Percentiles rank a stretch among this genome's conserved stretches.
Evolutionary conservation across 2,329 filamentous ascomycete species (phyloP).

Genomic region (Epichloe scottii): DNA sequence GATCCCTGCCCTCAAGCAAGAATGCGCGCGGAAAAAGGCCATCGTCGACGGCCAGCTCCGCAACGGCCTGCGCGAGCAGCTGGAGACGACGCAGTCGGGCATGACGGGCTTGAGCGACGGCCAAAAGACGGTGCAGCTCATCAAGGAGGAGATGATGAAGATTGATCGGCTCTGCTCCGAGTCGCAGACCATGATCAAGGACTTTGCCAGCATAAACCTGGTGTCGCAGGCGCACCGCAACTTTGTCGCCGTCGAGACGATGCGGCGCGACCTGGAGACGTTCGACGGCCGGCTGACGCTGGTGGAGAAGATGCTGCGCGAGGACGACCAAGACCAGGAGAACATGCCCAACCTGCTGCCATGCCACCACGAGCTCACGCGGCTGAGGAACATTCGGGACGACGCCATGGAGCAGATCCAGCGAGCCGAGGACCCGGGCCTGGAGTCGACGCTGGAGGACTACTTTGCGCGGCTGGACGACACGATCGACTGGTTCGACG

Average conservation of each 20-base stretch:
- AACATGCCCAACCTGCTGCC: slow-evolving; percentile 85
- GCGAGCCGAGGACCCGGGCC: slow-evolving; percentile 56
- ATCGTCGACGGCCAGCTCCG: slow-evolving; percentile 85
- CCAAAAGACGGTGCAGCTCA: slow-evolving; percentile 80
- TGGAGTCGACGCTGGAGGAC: slow-evolving; percentile 75
- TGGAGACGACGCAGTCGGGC: slow-evolving; percentile 86
- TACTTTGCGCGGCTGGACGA: slow-evolving; percentile 81
- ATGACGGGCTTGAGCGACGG: slow-evolving; percentile 83
- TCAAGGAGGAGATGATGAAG: slow-evolving; percentile 97
- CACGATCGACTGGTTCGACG: slow-evolving; percentile 88
- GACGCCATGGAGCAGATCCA: slow-evolving; percentile 95
- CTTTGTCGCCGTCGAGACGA: slow-evolving; percentile 85
- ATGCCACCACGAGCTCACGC: slow-evolving; percentile 84
- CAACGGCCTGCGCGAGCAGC: slow-evolving; percentile 76
- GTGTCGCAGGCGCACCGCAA: slow-evolving; percentile 93
- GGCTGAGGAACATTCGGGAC: slow-evolving; percentile 85
- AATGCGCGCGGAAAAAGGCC: slow-evolving; percentile 88
- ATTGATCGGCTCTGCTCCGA: slow-evolving; percentile 97
- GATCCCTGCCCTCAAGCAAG: slow-evolving; percentile 75
- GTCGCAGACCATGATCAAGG: slow-evolving; percentile 91
- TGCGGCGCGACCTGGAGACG: slow-evolving; percentile 80
- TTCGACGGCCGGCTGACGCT: slow-evolving; percentile 68
- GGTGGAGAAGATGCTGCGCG: slow-evolving; percentile 65
- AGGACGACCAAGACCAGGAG: slow-evolving; percentile 76
- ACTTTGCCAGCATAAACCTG: slow-evolving; percentile 86